Evolutionary conservation across 2,329 filamentous ascomycete species (phyloP), one percentile per base, ranked within the genome.

Genomic region (Fusarium pseudonygamai): DNA sequence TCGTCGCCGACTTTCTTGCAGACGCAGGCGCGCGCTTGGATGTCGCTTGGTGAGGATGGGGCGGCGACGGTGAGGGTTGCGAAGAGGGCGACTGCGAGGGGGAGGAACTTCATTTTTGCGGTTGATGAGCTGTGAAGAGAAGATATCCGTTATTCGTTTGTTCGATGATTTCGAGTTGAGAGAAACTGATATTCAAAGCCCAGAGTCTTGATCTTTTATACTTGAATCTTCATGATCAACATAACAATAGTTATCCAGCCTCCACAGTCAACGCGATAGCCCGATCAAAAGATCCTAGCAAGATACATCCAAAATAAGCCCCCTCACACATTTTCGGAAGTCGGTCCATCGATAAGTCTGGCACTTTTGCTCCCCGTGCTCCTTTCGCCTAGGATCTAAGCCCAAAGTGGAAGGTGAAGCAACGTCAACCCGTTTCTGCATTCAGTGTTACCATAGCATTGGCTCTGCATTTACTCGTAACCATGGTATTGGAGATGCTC

Each of bases 51-150:
- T 3, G 59, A 22, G 15, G 56, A 36, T 5, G 70, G 70, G 4
- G 50, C 39, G 20, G 70, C 69, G 4, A 67, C 34, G 26, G 64
- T 43, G 13, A 72, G 30, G 47, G 70, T 49, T 20, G 70, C 66
- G 45, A 72, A 68, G 34, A 72, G 30, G 28, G 69, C 42, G 10
- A 69, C 16, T 22, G 60, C 57, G 7, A 72, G 5, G 3, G 52
- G 24, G 14, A 60, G 22, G 34, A 69, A 58, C 47, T 65, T 72
- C 69, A 72, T 72, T n/a, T 37, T 69, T 12, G 30, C 65, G 36
- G 24, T n/a, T 37, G 22, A 3, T 36, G 1, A 9, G 14, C 10
- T 6, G 0, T 9, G 10, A 28, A 8, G 20, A 34, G 13, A 16
- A 36, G 34, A 36, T 45, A 1, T 18, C 28, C 2, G 4, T 10